Evolutionary conservation across 352 stramenopile species (phyloP), one percentile per base, ranked within the genome.

Genomic region (Phytophthora nicotianae): DNA sequence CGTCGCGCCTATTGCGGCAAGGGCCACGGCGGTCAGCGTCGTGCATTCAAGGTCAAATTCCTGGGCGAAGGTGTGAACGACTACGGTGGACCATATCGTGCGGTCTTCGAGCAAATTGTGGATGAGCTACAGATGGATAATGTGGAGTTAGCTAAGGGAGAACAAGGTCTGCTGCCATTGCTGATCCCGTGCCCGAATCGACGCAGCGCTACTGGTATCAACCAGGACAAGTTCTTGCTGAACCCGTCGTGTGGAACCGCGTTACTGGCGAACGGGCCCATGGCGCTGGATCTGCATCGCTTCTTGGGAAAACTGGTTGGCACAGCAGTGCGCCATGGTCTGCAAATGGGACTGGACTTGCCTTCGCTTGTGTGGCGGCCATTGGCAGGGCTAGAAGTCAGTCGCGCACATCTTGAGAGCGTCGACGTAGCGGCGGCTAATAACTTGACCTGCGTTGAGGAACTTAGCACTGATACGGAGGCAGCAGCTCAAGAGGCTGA

Each of bases 31-130:
- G 96, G 96, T 5, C 98, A 99, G 74, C 93, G 97, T 42, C 86
- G 98, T 48, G 96, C 96, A 47, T 99, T 99, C 70, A 99, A 99
- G 74, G 96, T 99, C n/a, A 99, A 99, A 65, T 97, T 99, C 47
- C 78, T 99, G 41, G 96, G 96, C 52, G 97, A 99, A 74, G 97
- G 97, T 43, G 97, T 99, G 23, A 98, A 99, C 71, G 97, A 99
- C 77, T 98, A 99, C 57, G 98, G 97, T 53, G 97, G 97, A 4
- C 97, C 97, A 14, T 99, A 99, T 77, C 83, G 97, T 38, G 97
- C 98, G 20, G 91, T 98, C 3, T 99, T 99, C 69, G 97, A 98
- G 64, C 95, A 99, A 72, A 89, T 98, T 42, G 86, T 98, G 8
- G 83, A 97, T 41, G 97, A 99, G 73, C 70, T 99, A 24, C 88